Evolutionary conservation across 139 green algal genomes (phyloP).

Genomic region (Picochlorum costavermella): DNA sequence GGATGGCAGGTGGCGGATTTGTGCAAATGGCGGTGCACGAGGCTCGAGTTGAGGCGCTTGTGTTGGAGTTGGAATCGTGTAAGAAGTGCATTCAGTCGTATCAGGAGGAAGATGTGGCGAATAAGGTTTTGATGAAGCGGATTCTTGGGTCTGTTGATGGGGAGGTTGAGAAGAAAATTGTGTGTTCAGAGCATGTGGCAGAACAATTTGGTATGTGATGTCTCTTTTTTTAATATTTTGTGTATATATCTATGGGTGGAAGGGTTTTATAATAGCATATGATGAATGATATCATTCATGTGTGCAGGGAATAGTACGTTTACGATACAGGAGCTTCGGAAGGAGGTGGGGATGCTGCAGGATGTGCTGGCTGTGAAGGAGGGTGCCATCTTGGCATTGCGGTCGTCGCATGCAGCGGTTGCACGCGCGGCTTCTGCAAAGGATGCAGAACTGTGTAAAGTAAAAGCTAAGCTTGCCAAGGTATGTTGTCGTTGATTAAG

Average conservation of each 20-base stretch:
- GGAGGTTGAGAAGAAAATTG: slow-evolving; percentile 15
- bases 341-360: neutral
- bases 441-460: neutral
- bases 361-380: slow-evolving; percentile 7
- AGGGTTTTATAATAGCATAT: no score
- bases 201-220: neutral
- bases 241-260: no score
- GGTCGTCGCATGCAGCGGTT: neutral
- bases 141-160: neutral
- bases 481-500: neutral
- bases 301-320: neutral
- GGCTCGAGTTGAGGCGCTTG: slow-evolving; percentile 8
- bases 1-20: slow-evolving; percentile 2
- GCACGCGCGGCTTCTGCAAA: neutral
- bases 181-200: slow-evolving; percentile 23
- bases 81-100: slow-evolving; percentile 18
- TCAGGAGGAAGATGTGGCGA: slow-evolving; percentile 7
- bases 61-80: slow-evolving; percentile 9
- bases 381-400: slow-evolving; percentile 1
- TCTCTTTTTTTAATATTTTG: no score
- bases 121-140: slow-evolving; percentile 13
- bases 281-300: no score
- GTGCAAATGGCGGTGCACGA: neutral
- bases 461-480: slow-evolving; percentile 4
- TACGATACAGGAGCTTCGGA: slow-evolving; percentile 4